Percentiles rank a stretch among this genome's conserved stretches.
phyloP scores from a whole-genome alignment of 2,329 filamentous ascomycete genomes.

The Gaeumannomyces sp. region DNA sequence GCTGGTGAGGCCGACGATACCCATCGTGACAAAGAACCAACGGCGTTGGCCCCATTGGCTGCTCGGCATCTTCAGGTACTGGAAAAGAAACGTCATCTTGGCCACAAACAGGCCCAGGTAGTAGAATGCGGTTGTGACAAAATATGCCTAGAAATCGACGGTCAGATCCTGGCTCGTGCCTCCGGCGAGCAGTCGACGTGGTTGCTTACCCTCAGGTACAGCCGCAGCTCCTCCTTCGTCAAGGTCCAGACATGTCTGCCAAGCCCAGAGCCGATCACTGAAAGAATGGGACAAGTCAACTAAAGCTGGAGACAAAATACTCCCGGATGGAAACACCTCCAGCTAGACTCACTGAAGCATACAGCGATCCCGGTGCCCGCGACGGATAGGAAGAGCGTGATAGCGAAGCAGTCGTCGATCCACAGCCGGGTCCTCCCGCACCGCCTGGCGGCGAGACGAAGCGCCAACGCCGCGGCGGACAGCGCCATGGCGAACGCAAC shows the following conservation, averaged over 20 bases:
- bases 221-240: background rate
- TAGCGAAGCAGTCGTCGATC: conserved; percentile 5
- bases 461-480: background rate
- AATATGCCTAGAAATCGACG: background rate
- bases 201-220: conserved; percentile 1
- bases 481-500: conserved; percentile 4
- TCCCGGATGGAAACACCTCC: background rate
- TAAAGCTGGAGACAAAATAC: background rate
- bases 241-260: background rate
- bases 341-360: conserved; percentile 2
- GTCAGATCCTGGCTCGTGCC: background rate
- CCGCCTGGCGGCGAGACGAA: conserved; percentile 4
- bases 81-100: conserved; percentile 7
- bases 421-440: background rate
- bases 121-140: conserved; percentile 4
- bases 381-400: background rate
- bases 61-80: conserved; percentile 2
- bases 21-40: background rate
- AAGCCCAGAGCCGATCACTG: conserved; percentile 3
- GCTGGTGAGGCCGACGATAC: background rate
- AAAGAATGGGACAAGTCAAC: background rate
- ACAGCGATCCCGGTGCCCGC: background rate
- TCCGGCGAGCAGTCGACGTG: background rate
- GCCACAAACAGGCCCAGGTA: background rate
- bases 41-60: background rate